Percentiles rank a stretch among this genome's conserved stretches.
These are phyloP conservation scores for Mortierella claussenii DNA, from an alignment of 192 early-diverging fungal species.

Conservation along the genomic window DNA sequence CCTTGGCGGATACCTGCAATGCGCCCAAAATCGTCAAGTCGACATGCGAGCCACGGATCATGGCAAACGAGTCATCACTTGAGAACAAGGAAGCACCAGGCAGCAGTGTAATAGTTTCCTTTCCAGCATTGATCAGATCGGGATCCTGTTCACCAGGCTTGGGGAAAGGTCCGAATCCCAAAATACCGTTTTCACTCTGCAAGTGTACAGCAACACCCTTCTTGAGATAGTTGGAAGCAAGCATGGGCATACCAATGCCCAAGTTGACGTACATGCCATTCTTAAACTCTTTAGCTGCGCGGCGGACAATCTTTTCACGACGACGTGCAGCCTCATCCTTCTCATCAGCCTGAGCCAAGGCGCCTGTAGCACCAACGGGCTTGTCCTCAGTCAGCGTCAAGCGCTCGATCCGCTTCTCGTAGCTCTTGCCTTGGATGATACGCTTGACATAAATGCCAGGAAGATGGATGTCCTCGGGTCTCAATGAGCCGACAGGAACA, in stretches of 20 bases:
- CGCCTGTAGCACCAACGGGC: conserved; percentile 34
- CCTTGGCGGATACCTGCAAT: conserved; percentile 79
- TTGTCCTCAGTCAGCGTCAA: conserved; percentile 63
- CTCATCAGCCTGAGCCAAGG: conserved; percentile 39
- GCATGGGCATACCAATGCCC: conserved; percentile 84
- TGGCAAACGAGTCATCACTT: conserved; percentile 81
- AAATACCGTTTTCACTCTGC: conserved; percentile 85
- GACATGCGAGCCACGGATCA: conserved; percentile 83
- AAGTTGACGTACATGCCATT: conserved; percentile 80
- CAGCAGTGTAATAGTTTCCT: conserved; percentile 80
- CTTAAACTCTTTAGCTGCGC: conserved; percentile 83
- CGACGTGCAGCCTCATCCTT: conserved; percentile 45
- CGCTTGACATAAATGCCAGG: conserved; percentile 80
- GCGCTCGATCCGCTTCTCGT: conserved; percentile 80
- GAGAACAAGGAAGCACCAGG: conserved; percentile 77
- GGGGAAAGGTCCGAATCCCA: conserved; percentile 83
- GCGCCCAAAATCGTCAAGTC: conserved; percentile 80
- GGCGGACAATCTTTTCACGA: conserved; percentile 76
- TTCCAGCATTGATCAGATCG: conserved; percentile 85
- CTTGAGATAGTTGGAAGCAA: conserved; percentile 79
- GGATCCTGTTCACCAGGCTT: conserved; percentile 75
- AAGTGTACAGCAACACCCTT: conserved; percentile 75
- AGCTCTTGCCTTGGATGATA: conserved; percentile 73
- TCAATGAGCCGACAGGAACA: conserved; percentile 72
- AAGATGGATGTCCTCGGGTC: conserved; percentile 78